Evolutionary conservation across 805 yeast genomes (phyloP), one percentile per base, ranked within the genome.

Genomic region (Candida silvicultrix): DNA sequence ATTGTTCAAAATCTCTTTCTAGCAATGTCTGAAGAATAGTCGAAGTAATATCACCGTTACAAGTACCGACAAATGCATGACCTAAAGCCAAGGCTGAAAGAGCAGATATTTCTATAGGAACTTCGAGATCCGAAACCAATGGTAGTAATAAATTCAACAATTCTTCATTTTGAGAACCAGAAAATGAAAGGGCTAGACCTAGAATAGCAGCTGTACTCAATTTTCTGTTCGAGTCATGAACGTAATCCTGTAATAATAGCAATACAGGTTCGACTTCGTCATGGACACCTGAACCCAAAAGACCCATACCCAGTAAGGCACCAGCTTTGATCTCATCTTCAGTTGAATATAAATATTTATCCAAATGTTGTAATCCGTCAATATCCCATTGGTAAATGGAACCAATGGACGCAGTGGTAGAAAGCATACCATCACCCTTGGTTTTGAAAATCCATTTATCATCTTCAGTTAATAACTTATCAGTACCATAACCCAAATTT

Each of bases 191-290:
- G 41, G 98, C 97, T 46, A 94, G 73, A 53, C 99, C 98, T 46
- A 85, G 77, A 41, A 94, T 85, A 5, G 98, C 88, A 8, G 97
- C 78, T 5, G 89, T 74, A 50, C 87, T 82, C 53, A 87, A 73
- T 45, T 79, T 69, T 49, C 77, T 73, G 53, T 80, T 81, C 9
- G 81, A 66, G 55, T 81, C 85, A 42, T 77, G 73, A 25, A 87
- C 83, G 58, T 85, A 87, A 52, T 92, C 98, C 65, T 83, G 89
- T 52, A 94, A 75, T 54, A 94, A 69, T 25, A 95, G 81, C 50
- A 88, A 73, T 7, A 97, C 92, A 2, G 97, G 92, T 53, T 89
- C 98, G 38, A 90, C 88, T 51, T 92, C 99, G 62, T 92, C 97
- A 66, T 88, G 96, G 45, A 94, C 92, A 66, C 95, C 95, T 20